phyloP scores from a whole-genome alignment of 2,329 filamentous ascomycete species.

The Emydomyces testavorans region DNA sequence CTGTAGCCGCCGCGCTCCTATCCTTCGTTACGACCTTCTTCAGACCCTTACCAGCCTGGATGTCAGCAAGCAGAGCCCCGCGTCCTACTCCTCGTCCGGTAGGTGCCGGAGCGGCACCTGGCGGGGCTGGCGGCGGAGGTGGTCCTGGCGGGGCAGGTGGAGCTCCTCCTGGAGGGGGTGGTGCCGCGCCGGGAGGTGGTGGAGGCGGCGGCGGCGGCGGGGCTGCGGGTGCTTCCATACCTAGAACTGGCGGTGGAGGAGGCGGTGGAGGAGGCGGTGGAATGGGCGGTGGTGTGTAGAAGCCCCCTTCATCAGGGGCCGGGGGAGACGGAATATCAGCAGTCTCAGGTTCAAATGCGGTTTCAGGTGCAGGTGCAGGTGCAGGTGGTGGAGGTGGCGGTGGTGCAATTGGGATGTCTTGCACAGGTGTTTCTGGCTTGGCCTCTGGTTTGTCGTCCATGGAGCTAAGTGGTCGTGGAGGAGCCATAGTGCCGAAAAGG shows the following conservation, averaged over 20 bases:
- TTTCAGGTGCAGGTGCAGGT: constrained; percentile 22
- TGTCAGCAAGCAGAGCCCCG: constrained; percentile 64
- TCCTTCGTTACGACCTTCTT: constrained; percentile 88
- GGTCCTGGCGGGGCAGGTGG: constrained; percentile 32
- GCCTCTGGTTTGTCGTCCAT: constrained; percentile 51
- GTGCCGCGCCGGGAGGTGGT: constrained; percentile 25
- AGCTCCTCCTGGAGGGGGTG: constrained; percentile 31
- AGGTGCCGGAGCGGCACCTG: constrained; percentile 13
- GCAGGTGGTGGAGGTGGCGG: constrained; percentile 39
- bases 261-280: constrained; percentile 26
- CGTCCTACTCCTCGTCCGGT: constrained; percentile 27
- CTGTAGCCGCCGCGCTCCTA: constrained; percentile 58
- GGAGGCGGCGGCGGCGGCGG: constrained; percentile 32
- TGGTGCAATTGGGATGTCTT: constrained; percentile 29
- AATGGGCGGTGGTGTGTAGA: constrained; percentile 22
- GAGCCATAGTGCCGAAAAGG: constrained; percentile 92
- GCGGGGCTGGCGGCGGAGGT: constrained; percentile 18
- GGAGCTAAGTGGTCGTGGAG: constrained; percentile 75
- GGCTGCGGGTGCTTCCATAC: constrained; percentile 17
- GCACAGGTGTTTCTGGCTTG: constrained; percentile 37
- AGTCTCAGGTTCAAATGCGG: constrained; percentile 22
- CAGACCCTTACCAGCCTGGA: constrained; percentile 65
- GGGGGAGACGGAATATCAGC: constrained; percentile 35
- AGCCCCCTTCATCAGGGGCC: constrained; percentile 20
- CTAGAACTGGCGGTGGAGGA: constrained; percentile 21